Conservation (phyloP, 1,284 basidiomycete species). For the Hymenochaete sp. region DNA sequence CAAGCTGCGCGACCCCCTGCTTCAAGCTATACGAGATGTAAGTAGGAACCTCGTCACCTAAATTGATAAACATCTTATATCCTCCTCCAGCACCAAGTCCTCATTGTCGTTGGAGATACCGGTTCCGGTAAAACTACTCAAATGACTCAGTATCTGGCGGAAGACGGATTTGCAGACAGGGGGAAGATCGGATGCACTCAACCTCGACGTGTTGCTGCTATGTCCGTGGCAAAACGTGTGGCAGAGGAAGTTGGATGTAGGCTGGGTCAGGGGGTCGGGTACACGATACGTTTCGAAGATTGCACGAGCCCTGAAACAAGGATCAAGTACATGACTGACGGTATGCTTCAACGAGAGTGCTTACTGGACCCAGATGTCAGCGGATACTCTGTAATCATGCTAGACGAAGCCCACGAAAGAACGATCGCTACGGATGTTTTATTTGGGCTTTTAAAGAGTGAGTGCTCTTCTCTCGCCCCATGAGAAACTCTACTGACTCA, state of each 20-base stretch:
- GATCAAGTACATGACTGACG: constrained; percentile 99
- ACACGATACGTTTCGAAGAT: constrained; percentile 98
- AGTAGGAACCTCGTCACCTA: constrained; percentile 24
- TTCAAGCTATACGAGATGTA: constrained; percentile 88
- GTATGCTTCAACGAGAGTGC: constrained; percentile 97
- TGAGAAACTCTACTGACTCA: constrained; percentile 20
- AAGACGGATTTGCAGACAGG: constrained; percentile 78
- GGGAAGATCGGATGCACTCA: constrained; percentile 96
- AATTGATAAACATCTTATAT: constrained; percentile 21
- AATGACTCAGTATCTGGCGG: constrained; percentile 90
- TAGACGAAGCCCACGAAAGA: constrained; percentile 98
- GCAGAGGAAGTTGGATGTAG: constrained; percentile 96
- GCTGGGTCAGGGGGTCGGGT: constrained; percentile 94
- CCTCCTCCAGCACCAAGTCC: constrained; percentile 77
- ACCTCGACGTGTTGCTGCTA: constrained; percentile 96
- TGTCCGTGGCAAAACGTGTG: constrained; percentile 99
- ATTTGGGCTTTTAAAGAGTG: constrained; percentile 94
- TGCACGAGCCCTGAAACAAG: constrained; percentile 95
- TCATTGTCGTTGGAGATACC: constrained; percentile 90
- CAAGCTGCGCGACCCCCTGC: constrained; percentile 87
- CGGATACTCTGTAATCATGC: constrained; percentile 92
- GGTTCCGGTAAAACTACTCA: constrained; percentile 92
- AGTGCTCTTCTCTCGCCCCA: constrained; percentile 26
- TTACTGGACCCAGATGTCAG: constrained; percentile 91
- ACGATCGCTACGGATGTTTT: constrained; percentile 97